Conservation (phyloP, 257 asterid species). For the Paraleonurus japonicus region DNA sequence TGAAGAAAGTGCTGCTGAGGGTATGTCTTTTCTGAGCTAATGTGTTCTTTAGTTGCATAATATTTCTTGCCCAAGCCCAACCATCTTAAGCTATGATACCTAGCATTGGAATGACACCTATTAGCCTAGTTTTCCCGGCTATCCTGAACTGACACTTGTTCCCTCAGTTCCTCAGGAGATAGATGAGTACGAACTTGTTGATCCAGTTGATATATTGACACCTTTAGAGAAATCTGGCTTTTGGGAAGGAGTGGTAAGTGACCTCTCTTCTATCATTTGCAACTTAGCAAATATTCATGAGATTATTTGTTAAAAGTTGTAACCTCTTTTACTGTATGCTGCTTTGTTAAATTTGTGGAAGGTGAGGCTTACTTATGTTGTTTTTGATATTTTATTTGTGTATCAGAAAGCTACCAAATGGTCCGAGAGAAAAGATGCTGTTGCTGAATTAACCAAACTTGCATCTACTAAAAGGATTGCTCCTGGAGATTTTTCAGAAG, state of each 20-base stretch:
- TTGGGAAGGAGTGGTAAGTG: constrained; percentile 98
- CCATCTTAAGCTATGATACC: constrained; percentile 18
- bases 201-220: constrained; percentile 93
- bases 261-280: constrained; percentile 19
- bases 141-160: constrained; percentile 36
- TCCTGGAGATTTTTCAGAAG: constrained; percentile 95
- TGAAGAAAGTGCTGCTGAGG: constrained; percentile 68
- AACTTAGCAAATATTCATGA: background rate
- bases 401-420: constrained; percentile 96
- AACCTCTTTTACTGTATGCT: background rate
- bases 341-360: constrained; percentile 6
- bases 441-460: constrained; percentile 92
- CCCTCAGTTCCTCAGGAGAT: constrained; percentile 88
- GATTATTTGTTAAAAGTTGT: background rate
- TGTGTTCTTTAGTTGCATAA: constrained; percentile 1
- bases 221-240: constrained; percentile 98
- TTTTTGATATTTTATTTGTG: constrained; percentile 27
- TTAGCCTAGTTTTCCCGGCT: constrained; percentile 14
- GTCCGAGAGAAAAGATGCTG: constrained; percentile 99
- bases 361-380: constrained; percentile 4
- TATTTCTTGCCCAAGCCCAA: constrained; percentile 4
- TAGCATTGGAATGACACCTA: constrained; percentile 9
- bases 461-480: constrained; percentile 94
- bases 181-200: constrained; percentile 97
- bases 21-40: constrained; percentile 42